Conservation (phyloP, 139 green algal genomes). For the Protoeuglena noctilucae region DNA sequence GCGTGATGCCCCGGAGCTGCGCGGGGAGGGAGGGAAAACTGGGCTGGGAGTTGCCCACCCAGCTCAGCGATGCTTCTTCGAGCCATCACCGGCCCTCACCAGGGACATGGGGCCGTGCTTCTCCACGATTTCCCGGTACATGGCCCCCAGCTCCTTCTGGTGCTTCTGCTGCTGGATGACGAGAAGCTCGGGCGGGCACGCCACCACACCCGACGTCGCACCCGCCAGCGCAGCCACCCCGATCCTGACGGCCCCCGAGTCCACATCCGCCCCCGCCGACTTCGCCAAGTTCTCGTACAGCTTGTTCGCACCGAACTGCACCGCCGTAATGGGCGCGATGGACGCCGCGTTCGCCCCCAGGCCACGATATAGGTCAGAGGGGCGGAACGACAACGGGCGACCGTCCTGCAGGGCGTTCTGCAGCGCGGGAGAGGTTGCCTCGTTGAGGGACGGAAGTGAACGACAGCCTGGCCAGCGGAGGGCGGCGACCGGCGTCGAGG, state of each 20-base stretch:
- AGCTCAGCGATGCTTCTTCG: too few relatives aligned
- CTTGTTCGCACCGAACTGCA: constrained; percentile 8
- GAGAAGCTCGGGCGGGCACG: constrained; percentile 4
- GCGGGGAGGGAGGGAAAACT: too few relatives aligned
- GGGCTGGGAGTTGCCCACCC: too few relatives aligned
- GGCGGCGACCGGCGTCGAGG: too few relatives aligned
- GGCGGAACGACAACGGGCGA: background rate
- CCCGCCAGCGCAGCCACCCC: background rate
- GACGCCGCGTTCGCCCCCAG: constrained; percentile 1
- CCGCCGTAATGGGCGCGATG: constrained; percentile 9
- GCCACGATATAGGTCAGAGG: constrained; percentile 1
- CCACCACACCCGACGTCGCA: background rate
- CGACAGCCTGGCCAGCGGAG: too few relatives aligned
- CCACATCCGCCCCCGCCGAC: background rate
- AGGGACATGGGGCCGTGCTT: background rate
- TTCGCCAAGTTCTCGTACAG: background rate
- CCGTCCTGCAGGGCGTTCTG: constrained; percentile 5
- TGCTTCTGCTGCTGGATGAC: constrained; percentile 13
- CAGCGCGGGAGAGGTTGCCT: too few relatives aligned
- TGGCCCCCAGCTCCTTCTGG: constrained; percentile 7
- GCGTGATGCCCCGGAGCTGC: background rate
- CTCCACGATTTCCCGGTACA: constrained; percentile 1
- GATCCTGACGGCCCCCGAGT: background rate
- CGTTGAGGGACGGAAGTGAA: too few relatives aligned
- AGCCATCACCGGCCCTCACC: too few relatives aligned